A percentile compares a stretch with the other conserved stretches of the same genome.
phyloP scores from a whole-genome alignment of 768 basidiomycete genomes.

The Rhizopogon sp. region DNA sequence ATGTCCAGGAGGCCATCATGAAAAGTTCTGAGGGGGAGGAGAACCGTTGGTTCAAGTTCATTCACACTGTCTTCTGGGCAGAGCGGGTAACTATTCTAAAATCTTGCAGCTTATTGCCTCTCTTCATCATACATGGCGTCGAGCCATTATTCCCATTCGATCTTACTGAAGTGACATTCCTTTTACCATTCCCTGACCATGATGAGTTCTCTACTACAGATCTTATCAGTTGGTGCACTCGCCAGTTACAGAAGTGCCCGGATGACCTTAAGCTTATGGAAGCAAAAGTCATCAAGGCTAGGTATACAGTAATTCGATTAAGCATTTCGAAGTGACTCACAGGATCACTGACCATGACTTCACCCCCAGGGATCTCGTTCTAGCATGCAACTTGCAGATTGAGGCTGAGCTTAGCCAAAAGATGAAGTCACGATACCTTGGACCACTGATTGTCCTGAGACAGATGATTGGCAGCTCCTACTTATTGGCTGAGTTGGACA shows the following conservation, averaged over 20 bases:
- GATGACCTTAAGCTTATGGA: neutral
- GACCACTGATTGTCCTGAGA: conserved; percentile 17
- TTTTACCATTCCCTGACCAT: neutral
- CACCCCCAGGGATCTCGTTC: neutral
- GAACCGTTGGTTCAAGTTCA: conserved; percentile 2
- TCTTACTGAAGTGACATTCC: conserved; percentile 20
- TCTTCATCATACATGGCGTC: conserved; percentile 16
- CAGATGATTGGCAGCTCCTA: conserved; percentile 17
- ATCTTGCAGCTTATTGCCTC: neutral
- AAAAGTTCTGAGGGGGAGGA: conserved; percentile 4
- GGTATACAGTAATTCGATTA: neutral
- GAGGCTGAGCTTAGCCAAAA: conserved; percentile 14
- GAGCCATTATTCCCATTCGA: conserved; percentile 27
- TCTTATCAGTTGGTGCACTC: neutral
- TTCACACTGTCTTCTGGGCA: conserved; percentile 29
- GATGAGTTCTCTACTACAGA: neutral
- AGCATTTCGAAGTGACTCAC: neutral
- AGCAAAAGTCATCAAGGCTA: neutral
- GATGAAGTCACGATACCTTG: conserved; percentile 15
- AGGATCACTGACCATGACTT: neutral
- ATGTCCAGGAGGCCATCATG: conserved; percentile 6
- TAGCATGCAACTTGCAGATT: neutral
- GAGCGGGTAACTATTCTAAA: conserved; percentile 14
- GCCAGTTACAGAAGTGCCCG: neutral
- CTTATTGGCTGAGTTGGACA: conserved; percentile 19